Percentiles rank a stretch among this genome's conserved stretches.
phyloP scores from a whole-genome alignment of 2,329 filamentous ascomycete genomes.

The Claviceps purpurea region DNA sequence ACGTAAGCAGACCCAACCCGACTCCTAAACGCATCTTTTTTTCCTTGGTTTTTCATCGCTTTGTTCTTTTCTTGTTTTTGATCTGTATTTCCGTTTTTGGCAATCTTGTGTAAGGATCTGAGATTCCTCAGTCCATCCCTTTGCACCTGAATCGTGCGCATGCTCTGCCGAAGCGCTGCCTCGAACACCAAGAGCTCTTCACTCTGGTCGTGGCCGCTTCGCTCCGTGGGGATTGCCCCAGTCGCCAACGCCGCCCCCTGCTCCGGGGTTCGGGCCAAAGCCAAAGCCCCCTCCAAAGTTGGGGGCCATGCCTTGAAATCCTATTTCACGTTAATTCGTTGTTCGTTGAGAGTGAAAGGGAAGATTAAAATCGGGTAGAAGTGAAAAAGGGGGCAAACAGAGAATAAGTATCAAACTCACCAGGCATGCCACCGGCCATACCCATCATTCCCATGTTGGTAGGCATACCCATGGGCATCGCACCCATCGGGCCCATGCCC shows the following conservation, averaged over 20 bases:
- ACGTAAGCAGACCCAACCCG: background rate
- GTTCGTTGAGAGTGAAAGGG: no score
- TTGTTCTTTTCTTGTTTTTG: background rate
- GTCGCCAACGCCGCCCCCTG: conserved; percentile 32
- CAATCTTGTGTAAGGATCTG: background rate
- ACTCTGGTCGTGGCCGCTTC: conserved; percentile 66
- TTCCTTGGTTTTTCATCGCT: background rate
- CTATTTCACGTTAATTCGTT: conserved; percentile 22
- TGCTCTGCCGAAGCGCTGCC: background rate
- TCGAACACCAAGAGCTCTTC: conserved; percentile 11
- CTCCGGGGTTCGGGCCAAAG: conserved; percentile 42
- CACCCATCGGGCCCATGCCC: conserved; percentile 32
- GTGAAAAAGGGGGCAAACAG: no score
- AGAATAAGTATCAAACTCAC: conserved; percentile 12
- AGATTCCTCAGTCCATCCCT: no score
- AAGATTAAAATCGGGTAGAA: no score
- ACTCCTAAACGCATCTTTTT: background rate
- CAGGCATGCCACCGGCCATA: conserved; percentile 25
- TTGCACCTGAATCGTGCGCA: no score
- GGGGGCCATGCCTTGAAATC: conserved; percentile 55
- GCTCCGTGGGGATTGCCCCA: conserved; percentile 72
- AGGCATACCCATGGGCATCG: conserved; percentile 43
- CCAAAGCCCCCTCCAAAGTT: conserved; percentile 60
- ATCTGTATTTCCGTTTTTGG: background rate
- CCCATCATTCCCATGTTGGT: conserved; percentile 45